These are phyloP conservation scores for Pisolithus microcarpus DNA, from an alignment of 768 basidiomycete species.

Conservation along the genomic window DNA sequence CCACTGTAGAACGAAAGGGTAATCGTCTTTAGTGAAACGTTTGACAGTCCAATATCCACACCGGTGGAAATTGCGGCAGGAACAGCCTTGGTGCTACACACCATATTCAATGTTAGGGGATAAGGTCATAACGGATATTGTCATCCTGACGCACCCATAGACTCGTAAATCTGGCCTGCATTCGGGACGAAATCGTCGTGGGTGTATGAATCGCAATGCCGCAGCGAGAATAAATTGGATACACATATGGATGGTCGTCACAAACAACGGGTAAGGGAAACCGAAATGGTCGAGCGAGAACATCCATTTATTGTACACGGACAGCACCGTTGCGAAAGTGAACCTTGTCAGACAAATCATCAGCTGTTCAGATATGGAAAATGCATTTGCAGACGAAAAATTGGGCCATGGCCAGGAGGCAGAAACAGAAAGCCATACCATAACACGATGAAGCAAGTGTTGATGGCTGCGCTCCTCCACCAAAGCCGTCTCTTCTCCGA, in stretches of 20 bases:
- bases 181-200: constrained; percentile 58
- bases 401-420: background rate
- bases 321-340: constrained; percentile 80
- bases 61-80: constrained; percentile 86
- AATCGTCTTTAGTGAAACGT: constrained; percentile 85
- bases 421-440: constrained; percentile 52
- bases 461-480: constrained; percentile 77
- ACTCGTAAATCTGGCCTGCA: constrained; percentile 56
- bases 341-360: constrained; percentile 55
- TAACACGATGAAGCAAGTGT: constrained; percentile 70
- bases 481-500: constrained; percentile 70
- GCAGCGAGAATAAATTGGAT: constrained; percentile 79
- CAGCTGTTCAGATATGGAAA: background rate
- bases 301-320: constrained; percentile 99
- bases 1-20: constrained; percentile 95
- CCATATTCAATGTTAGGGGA: background rate
- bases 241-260: constrained; percentile 88
- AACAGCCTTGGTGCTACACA: constrained; percentile 63
- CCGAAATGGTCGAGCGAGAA: constrained; percentile 77
- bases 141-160: constrained; percentile 63
- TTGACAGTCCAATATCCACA: constrained; percentile 92
- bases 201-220: constrained; percentile 56
- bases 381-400: background rate
- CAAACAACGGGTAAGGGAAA: constrained; percentile 92
- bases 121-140: background rate